Evolutionary conservation across 208 protist species (phyloP).

Genomic region (Wallacemonas sp.): DNA sequence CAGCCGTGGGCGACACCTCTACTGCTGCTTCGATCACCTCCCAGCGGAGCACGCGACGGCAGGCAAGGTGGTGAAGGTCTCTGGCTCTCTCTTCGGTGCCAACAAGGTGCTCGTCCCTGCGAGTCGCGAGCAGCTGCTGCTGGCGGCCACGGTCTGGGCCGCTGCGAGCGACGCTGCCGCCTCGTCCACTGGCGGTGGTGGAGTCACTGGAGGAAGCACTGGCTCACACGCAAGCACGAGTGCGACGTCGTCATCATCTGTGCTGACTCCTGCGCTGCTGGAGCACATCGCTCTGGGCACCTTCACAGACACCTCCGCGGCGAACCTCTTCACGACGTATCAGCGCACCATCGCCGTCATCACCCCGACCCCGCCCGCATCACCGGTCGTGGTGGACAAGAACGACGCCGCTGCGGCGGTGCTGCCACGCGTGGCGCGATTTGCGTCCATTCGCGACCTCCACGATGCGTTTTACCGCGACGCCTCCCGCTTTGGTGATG

Average conservation of each 20-base stretch:
- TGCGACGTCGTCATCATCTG: background rate
- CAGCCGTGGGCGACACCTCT: conserved; percentile 8
- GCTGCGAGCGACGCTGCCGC: background rate
- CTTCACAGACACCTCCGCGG: conserved; percentile 49
- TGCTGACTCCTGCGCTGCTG: conserved; percentile 38
- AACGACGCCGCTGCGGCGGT: background rate
- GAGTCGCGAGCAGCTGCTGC: conserved; percentile 53
- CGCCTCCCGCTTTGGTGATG: conserved; percentile 43
- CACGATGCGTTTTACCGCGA: conserved; percentile 43
- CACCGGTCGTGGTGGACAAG: background rate
- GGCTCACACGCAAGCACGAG: background rate
- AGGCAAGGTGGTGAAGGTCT: conserved; percentile 17
- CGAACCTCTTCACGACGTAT: conserved; percentile 41
- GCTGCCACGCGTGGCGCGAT: conserved; percentile 3
- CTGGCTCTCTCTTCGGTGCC: conserved; percentile 39
- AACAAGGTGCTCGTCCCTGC: conserved; percentile 63
- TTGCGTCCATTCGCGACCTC: conserved; percentile 34
- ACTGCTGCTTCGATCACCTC: conserved; percentile 16
- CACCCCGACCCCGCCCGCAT: background rate
- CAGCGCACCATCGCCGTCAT: conserved; percentile 20
- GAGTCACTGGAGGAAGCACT: too few species aligned
- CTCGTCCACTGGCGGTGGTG: background rate
- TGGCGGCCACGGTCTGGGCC: conserved; percentile 41
- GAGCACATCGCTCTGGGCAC: conserved; percentile 67
- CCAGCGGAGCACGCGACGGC: conserved; percentile 6